Percentiles rank a stretch among this genome's conserved stretches.
phyloP scores from a whole-genome alignment of 2,329 filamentous ascomycete genomes.

The Trichoderma atrobrunneum region DNA sequence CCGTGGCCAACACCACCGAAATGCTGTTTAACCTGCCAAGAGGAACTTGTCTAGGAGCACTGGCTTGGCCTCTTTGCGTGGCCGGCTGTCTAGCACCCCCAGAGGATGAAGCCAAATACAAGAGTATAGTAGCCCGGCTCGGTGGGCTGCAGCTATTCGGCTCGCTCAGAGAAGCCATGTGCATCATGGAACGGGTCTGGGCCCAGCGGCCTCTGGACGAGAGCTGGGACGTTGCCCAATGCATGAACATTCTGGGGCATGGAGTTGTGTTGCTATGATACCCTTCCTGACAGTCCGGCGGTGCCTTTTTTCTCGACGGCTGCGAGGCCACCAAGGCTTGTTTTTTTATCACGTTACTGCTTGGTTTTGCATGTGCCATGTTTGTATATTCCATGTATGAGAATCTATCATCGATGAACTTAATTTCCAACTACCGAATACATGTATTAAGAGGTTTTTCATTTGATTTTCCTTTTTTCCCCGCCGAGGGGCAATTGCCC shows the following conservation, averaged over 20 bases:
- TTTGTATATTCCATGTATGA: not conserved
- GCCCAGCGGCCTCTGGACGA: constrained; percentile 38
- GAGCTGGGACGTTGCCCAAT: constrained; percentile 44
- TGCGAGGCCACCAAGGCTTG: not conserved
- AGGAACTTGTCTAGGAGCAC: constrained; percentile 33
- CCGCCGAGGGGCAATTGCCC: not conserved
- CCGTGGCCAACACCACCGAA: constrained; percentile 34
- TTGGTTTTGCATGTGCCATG: not conserved
- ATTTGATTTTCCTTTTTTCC: not conserved
- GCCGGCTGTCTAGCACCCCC: constrained; percentile 40
- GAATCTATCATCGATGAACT: not conserved
- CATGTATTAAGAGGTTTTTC: not conserved
- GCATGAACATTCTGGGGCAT: constrained; percentile 41
- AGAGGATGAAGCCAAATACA: constrained; percentile 42
- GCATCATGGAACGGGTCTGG: constrained; percentile 49
- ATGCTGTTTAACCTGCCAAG: constrained; percentile 34
- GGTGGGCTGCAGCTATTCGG: constrained; percentile 46
- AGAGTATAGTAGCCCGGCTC: constrained; percentile 40
- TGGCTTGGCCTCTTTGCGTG: constrained; percentile 44
- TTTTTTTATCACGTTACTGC: not conserved
- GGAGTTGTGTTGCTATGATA: constrained; percentile 40
- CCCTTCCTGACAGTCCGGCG: constrained; percentile 13
- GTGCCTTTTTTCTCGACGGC: not conserved
- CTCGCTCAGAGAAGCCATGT: constrained; percentile 42
- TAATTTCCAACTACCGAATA: not conserved